These are phyloP conservation scores for Lentinus tigrinus DNA, from an alignment of 768 basidiomycete genomes.

Conservation along the genomic window DNA sequence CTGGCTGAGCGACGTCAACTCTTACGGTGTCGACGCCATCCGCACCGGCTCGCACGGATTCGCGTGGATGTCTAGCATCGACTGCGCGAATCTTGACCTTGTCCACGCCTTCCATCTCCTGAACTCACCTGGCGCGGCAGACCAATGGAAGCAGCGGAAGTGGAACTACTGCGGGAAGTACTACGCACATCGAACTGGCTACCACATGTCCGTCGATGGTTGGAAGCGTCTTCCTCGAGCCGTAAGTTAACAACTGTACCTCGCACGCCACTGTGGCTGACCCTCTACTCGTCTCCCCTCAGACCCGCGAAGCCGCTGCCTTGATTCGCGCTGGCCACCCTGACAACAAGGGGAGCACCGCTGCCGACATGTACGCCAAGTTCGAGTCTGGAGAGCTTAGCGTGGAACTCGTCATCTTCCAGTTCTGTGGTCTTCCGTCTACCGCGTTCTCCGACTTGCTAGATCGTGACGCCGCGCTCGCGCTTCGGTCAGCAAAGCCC, in stretches of 20 bases:
- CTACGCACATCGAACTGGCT: constrained; percentile 1
- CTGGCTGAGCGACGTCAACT: not conserved
- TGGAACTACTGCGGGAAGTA: constrained; percentile 7
- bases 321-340: not conserved
- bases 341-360: not conserved
- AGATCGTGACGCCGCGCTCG: not conserved
- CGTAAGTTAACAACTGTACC: too few relatives aligned
- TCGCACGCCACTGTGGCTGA: too few relatives aligned
- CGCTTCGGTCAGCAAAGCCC: not conserved
- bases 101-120: constrained; percentile 6
- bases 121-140: not conserved
- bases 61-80: not conserved
- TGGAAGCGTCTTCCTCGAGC: not conserved
- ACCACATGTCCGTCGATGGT: not conserved
- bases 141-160: not conserved
- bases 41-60: not conserved
- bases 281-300: too few relatives aligned
- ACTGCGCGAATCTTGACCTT: not conserved
- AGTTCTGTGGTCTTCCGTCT: not conserved
- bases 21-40: not conserved
- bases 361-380: not conserved
- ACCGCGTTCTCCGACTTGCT: not conserved
- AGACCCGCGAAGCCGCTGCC: not conserved
- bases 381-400: not conserved
- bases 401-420: not conserved